phyloP scores from a whole-genome alignment of 2,329 filamentous ascomycete species.

The Ilyonectria sp. region DNA sequence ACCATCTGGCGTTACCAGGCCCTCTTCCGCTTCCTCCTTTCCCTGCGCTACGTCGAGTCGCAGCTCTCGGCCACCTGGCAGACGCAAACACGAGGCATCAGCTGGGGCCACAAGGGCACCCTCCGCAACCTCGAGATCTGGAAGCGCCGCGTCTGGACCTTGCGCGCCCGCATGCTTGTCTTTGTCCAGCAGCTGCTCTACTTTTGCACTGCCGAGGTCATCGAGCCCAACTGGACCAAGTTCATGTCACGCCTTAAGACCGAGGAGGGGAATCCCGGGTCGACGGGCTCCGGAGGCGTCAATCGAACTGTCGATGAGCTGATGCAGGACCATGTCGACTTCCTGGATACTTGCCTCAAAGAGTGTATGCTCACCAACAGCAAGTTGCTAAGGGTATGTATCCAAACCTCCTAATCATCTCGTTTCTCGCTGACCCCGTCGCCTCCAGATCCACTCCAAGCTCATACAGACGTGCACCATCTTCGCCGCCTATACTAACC shows the following conservation, averaged over 20 bases:
- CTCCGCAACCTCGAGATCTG: constrained; percentile 85
- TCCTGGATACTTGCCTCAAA: constrained; percentile 96
- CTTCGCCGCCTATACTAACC: constrained; percentile 92
- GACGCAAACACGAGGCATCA: constrained; percentile 84
- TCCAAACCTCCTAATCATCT: background rate
- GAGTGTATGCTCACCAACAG: constrained; percentile 99
- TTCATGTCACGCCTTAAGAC: constrained; percentile 89
- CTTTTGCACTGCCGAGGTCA: constrained; percentile 96
- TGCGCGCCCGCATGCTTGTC: constrained; percentile 94
- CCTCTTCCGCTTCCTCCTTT: constrained; percentile 93
- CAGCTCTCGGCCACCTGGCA: constrained; percentile 92
- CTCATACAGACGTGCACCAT: constrained; percentile 96
- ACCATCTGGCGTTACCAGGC: constrained; percentile 98
- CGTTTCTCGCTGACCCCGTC: constrained; percentile 29
- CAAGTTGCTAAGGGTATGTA: constrained; percentile 86
- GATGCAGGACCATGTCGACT: constrained; percentile 99
- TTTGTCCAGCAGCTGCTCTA: constrained; percentile 98
- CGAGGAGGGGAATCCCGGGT: constrained; percentile 60
- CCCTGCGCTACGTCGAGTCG: constrained; percentile 89
- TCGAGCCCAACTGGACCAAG: constrained; percentile 96
- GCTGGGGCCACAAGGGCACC: constrained; percentile 87
- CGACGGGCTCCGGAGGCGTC: constrained; percentile 50
- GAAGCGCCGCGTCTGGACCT: constrained; percentile 93
- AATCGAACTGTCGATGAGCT: constrained; percentile 91
- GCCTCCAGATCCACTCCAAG: constrained; percentile 89